These are phyloP conservation scores for Epichloe bromicola DNA, from an alignment of 2,329 filamentous ascomycete species.

Conservation along the genomic window DNA sequence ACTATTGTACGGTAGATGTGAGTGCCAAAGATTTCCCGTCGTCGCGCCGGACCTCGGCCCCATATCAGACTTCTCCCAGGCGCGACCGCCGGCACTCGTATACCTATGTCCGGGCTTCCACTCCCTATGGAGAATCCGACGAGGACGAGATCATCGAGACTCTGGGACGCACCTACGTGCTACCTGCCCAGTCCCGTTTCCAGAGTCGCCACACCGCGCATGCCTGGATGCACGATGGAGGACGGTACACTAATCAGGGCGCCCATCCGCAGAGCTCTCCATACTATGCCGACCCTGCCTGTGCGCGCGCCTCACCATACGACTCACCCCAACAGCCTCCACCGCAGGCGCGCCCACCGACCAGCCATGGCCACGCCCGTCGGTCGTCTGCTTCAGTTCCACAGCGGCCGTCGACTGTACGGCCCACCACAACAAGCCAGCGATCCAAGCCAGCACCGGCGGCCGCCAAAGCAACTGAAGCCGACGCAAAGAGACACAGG, in stretches of 20 bases:
- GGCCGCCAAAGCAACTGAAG: conserved; percentile 40
- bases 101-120: conserved; percentile 46
- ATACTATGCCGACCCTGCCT: conserved; percentile 24
- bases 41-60: conserved; percentile 26
- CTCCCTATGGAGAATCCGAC: conserved; percentile 49
- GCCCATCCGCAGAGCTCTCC: conserved; percentile 38
- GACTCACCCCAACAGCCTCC: conserved; percentile 29
- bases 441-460: conserved; percentile 20
- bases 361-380: conserved; percentile 30
- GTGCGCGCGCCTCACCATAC: conserved; percentile 23
- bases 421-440: conserved; percentile 24
- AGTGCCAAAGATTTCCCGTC: conserved; percentile 42
- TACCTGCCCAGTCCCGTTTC: conserved; percentile 35
- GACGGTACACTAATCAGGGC: conserved; percentile 45
- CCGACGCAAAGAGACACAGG: conserved; percentile 48
- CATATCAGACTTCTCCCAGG: conserved; percentile 22
- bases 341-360: conserved; percentile 23
- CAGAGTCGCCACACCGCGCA: conserved; percentile 19
- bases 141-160: conserved; percentile 48
- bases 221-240: conserved; percentile 33
- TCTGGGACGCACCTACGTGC: conserved; percentile 36
- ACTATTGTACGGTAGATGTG: conserved; percentile 55
- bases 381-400: conserved; percentile 37
- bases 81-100: conserved; percentile 44
- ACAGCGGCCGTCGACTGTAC: conserved; percentile 39